Conservation (phyloP, 345 rosid genomes). For the Cardiospermum halicacabum region DNA sequence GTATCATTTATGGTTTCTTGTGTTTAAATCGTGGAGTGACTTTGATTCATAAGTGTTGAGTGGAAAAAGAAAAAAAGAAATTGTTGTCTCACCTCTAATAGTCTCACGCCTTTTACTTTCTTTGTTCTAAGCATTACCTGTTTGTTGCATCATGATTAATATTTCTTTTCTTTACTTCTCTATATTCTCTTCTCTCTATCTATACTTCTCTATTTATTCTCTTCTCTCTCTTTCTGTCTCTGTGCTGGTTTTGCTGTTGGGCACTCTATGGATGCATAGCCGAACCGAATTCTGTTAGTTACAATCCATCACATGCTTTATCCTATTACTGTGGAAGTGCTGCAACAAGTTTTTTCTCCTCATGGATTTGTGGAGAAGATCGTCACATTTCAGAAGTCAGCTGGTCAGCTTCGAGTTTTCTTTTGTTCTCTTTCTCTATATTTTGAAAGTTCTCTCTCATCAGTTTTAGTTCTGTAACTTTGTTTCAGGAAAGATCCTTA, state of each 20-base stretch:
- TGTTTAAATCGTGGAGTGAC: not conserved
- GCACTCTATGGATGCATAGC: slow-evolving; percentile 68
- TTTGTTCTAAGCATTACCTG: not conserved
- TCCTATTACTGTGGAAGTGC: slow-evolving; percentile 94
- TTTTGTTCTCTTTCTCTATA: slow-evolving; percentile 23
- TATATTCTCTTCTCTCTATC: slow-evolving; percentile 46
- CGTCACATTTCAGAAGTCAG: slow-evolving; percentile 97
- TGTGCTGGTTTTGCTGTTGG: slow-evolving; percentile 53
- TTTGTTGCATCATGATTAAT: slow-evolving; percentile 15
- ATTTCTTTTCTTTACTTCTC: slow-evolving; percentile 29
- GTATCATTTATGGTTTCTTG: not conserved
- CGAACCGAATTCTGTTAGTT: slow-evolving; percentile 90
- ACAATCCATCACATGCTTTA: slow-evolving; percentile 94
- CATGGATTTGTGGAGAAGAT: slow-evolving; percentile 94
- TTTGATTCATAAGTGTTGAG: not conserved
- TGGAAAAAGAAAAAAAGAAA: not conserved
- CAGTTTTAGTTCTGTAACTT: slow-evolving; percentile 6
- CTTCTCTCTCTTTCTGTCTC: slow-evolving; percentile 56
- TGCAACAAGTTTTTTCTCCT: slow-evolving; percentile 93
- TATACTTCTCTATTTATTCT: slow-evolving; percentile 49
- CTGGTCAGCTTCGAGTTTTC: slow-evolving; percentile 72
- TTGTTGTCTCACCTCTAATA: not conserved
- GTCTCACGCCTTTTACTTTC: not conserved
- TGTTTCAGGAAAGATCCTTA: not conserved
- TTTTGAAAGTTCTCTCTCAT: slow-evolving; percentile 23